A percentile compares a stretch with the other conserved stretches of the same genome.
Evolutionary conservation across 169 alveolate species (phyloP).

Genomic region (Babesia sp.): DNA sequence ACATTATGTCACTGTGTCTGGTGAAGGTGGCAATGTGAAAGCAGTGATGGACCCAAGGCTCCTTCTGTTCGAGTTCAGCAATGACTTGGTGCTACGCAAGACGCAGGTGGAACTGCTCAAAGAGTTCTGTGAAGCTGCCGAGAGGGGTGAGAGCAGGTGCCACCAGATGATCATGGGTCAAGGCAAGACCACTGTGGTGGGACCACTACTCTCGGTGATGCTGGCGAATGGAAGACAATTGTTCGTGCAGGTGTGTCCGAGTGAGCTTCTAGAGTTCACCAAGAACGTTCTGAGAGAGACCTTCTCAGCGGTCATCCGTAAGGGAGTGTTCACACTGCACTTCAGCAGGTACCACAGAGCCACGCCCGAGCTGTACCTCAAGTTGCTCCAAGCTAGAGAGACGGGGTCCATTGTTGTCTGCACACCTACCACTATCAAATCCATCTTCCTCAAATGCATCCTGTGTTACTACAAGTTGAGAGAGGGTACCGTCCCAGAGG

Average conservation of each 20-base stretch:
- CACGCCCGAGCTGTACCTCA: conserved; percentile 80
- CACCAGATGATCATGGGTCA: conserved; percentile 94
- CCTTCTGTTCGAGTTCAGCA: conserved; percentile 87
- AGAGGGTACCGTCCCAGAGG: conserved; percentile 61
- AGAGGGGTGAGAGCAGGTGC: conserved; percentile 80
- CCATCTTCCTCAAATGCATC: conserved; percentile 81
- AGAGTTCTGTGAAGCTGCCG: conserved; percentile 72
- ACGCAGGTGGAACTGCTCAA: conserved; percentile 85
- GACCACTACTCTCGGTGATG: conserved; percentile 81
- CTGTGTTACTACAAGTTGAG: conserved; percentile 80
- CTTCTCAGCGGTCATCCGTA: conserved; percentile 82
- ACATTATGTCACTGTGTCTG: conserved; percentile 40
- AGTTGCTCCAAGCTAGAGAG: conserved; percentile 83
- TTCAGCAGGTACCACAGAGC: conserved; percentile 80
- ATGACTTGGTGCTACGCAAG: conserved; percentile 82
- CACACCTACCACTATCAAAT: conserved; percentile 87
- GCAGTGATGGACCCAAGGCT: conserved; percentile 83
- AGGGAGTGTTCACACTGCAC: conserved; percentile 79
- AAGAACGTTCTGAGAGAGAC: conserved; percentile 81
- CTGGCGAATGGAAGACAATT: conserved; percentile 79
- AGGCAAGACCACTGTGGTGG: conserved; percentile 90
- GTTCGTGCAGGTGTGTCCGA: conserved; percentile 80
- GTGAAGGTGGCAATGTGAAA: conserved; percentile 3
- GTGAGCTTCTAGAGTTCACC: conserved; percentile 85
- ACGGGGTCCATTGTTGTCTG: conserved; percentile 83